These are phyloP conservation scores for cucumber (Cucumis sativus) DNA, from an alignment of 306 rosid species.

Conservation along the genomic window DNA sequence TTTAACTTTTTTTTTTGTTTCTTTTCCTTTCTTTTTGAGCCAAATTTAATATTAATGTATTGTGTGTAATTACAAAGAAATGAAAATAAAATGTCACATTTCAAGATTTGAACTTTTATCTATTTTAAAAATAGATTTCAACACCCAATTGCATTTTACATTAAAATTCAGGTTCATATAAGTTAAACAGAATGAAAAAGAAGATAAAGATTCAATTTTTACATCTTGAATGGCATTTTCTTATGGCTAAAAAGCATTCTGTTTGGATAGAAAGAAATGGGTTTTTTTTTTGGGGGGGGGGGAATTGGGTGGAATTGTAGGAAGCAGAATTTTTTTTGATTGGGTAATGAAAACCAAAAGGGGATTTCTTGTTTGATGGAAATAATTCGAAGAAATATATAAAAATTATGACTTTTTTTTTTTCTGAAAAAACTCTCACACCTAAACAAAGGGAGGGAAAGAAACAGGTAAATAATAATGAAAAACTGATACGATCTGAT, in stretches of 20 bases:
- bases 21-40: background rate
- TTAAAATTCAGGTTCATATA: background rate
- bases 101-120: background rate
- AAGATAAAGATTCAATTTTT: background rate
- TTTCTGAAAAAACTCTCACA: background rate
- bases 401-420: background rate
- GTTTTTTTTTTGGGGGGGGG: background rate
- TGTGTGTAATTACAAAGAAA: background rate
- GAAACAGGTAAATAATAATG: background rate
- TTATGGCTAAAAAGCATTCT: background rate
- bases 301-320: background rate
- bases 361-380: background rate
- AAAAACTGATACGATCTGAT: background rate
- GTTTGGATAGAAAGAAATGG: background rate
- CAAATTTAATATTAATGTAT: background rate
- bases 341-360: background rate
- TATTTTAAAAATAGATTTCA: background rate
- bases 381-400: background rate
- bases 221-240: background rate
- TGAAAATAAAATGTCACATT: background rate
- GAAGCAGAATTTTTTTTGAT: background rate
- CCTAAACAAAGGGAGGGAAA: background rate
- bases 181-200: background rate
- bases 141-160: background rate
- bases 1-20: background rate